A percentile compares a stretch with the other conserved stretches of the same genome.
phyloP scores from a whole-genome alignment of 768 basidiomycete genomes.

The Rhodotorula taiwanensis region DNA sequence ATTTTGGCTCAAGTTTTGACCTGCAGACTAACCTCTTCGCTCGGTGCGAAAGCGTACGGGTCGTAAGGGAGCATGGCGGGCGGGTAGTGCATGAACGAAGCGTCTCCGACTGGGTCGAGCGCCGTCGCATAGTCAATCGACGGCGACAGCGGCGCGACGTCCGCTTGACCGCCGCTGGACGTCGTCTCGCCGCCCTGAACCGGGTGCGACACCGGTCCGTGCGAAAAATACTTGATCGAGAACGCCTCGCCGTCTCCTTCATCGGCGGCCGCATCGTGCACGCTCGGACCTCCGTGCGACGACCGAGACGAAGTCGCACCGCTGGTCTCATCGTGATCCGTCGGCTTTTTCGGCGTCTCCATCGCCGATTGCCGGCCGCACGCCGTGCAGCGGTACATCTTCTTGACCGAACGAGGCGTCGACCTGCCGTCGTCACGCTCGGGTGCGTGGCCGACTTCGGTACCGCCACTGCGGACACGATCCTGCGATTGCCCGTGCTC shows the following conservation, averaged over 20 bases:
- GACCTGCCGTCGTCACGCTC: no score
- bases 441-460: no score
- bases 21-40: no score
- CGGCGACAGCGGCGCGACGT: no score
- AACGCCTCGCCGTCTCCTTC: not conserved
- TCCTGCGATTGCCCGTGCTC: no score
- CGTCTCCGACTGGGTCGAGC: not conserved
- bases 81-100: not conserved
- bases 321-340: not conserved
- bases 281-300: not conserved
- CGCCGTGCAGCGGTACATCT: constrained; percentile 13
- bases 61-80: no score
- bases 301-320: no score
- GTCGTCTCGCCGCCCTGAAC: not conserved
- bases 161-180: not conserved
- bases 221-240: constrained; percentile 29
- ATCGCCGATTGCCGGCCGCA: not conserved
- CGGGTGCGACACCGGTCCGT: not conserved
- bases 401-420: not conserved
- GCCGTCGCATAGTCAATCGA: not conserved
- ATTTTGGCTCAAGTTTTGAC: no score
- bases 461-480: no score
- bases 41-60: no score
- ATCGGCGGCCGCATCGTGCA: not conserved
- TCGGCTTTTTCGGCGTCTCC: not conserved